These are phyloP conservation scores for Rhizopogon salebrosus DNA, from an alignment of 768 basidiomycete species.

Conservation along the genomic window DNA sequence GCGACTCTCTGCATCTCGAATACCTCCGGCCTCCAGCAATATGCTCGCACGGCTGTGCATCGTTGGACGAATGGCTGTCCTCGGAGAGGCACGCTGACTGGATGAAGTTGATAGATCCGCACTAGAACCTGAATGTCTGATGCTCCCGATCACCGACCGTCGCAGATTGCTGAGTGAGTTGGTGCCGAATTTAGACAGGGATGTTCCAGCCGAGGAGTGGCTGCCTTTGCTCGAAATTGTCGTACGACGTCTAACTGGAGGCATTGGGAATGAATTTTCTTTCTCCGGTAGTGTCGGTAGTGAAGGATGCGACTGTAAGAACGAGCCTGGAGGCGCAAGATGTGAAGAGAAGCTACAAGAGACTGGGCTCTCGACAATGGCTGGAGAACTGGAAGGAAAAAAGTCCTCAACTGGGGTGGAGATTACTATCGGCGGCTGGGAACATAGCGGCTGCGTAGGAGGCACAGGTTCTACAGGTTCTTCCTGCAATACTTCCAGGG, in stretches of 20 bases:
- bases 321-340: conserved; percentile 9
- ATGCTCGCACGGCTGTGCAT: conserved; percentile 60
- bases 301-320: conserved; percentile 10
- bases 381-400: conserved; percentile 1
- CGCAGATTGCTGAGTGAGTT: conserved; percentile 40
- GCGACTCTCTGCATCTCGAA: conserved; percentile 65
- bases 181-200: conserved; percentile 26
- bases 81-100: conserved; percentile 20
- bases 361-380: conserved; percentile 17
- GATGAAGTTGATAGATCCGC: conserved; percentile 35
- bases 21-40: conserved; percentile 42
- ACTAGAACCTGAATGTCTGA: conserved; percentile 16
- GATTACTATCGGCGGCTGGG: conserved; percentile 13
- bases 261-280: conserved; percentile 1
- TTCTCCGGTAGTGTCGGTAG: conserved; percentile 10
- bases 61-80: conserved; percentile 48
- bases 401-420: conserved; percentile 12
- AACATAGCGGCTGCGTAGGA: conserved; percentile 7
- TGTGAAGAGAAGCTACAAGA: conserved; percentile 20
- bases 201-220: not conserved
- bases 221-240: conserved; percentile 13
- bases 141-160: conserved; percentile 37
- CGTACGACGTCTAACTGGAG: conserved; percentile 12
- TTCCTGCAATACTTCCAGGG: conserved; percentile 26
- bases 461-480: conserved; percentile 19